These are phyloP conservation scores for Neoboletus subvelutipes DNA, from an alignment of 768 basidiomycete genomes.

Conservation along the genomic window DNA sequence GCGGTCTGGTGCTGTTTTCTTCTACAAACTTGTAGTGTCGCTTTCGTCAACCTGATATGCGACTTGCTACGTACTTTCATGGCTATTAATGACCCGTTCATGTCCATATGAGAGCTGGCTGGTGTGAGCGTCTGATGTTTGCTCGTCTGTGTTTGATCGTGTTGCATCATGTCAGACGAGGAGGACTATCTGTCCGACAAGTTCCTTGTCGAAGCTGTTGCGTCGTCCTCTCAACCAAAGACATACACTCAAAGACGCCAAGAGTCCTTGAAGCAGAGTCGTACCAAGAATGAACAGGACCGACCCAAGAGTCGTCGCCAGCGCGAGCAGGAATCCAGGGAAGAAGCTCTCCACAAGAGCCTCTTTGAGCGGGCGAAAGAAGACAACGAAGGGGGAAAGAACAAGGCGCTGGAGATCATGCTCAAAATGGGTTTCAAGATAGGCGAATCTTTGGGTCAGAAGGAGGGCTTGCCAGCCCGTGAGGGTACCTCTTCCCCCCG, in stretches of 20 bases:
- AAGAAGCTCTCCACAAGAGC: conserved; percentile 77
- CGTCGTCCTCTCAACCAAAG: conserved; percentile 42
- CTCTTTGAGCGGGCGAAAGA: conserved; percentile 78
- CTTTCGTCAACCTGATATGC: conserved; percentile 24
- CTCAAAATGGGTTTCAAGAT: conserved; percentile 93
- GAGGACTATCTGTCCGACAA: conserved; percentile 92
- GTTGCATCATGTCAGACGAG: conserved; percentile 56
- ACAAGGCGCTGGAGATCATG: conserved; percentile 87
- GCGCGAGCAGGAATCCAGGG: conserved; percentile 69
- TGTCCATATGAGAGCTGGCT: neutral
- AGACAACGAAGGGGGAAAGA: conserved; percentile 46
- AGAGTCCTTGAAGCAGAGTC: conserved; percentile 56
- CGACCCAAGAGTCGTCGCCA: conserved; percentile 59
- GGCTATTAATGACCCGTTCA: conserved; percentile 30
- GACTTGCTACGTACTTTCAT: conserved; percentile 31
- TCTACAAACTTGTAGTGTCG: conserved; percentile 33
- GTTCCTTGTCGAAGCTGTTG: conserved; percentile 54
- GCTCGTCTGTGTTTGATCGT: conserved; percentile 5
- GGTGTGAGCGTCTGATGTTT: conserved; percentile 22
- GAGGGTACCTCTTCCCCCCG: conserved; percentile 2
- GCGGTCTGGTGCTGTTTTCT: conserved; percentile 51
- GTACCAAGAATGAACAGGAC: conserved; percentile 67
- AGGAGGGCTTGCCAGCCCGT: conserved; percentile 13
- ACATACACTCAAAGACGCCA: conserved; percentile 74
- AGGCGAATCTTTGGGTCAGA: conserved; percentile 70